Base-by-base conservation (phyloP, 108 stramenopile species). In the Fragilariopsis cylindrus region DNA sequence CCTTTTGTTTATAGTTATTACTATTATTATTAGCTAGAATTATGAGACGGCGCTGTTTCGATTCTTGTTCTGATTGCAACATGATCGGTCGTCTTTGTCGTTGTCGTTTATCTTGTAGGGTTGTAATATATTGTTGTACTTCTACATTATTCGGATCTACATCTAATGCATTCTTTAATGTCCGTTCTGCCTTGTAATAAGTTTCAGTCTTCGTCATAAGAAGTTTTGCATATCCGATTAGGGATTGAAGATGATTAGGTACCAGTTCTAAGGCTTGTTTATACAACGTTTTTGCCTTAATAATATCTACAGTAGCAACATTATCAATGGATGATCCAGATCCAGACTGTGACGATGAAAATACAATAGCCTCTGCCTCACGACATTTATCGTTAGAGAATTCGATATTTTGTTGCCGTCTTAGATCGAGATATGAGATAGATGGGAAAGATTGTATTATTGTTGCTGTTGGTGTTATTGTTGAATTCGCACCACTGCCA, bases 221-320 rank as follows among this genome's bases (percentile, higher is more conserved):
- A 60, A 76, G 55, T 69, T 70, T 73, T 8, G 41, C 71, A 47
- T 62, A 49, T 13, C 74, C 70, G n/a, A 71, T 11, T 53, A 75
- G 57, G 21, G 74, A 53, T 45, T 49, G 56, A 13, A 72, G 16
- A 45, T 81, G 80, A 57, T 75, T 66, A 0, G 80, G 75, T n/a
- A 76, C 74, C 48, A 81, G 65, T 21, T 81, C 71, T 49, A 81
- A 48, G 4, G 74, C 80, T 57, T 81, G 42, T 56, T 70, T 41
- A 44, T 50, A 76, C 7, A 49, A 45, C 0, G 15, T 8, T 6
- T 74, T 48, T 7, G 80, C 74, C 39, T 71, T 81, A 30, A 30
- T 1, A 30, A 30, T 30, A 30, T 30, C 30, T 30, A 30, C 30
- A 30, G 30, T 30, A 47, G 19, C 40, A 16, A 66, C 48, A 43